Percentiles rank a stretch among this genome's conserved stretches.
phyloP scores from a whole-genome alignment of 495 filamentous ascomycete genomes.

The Friedmanniomyces endolithicus region DNA sequence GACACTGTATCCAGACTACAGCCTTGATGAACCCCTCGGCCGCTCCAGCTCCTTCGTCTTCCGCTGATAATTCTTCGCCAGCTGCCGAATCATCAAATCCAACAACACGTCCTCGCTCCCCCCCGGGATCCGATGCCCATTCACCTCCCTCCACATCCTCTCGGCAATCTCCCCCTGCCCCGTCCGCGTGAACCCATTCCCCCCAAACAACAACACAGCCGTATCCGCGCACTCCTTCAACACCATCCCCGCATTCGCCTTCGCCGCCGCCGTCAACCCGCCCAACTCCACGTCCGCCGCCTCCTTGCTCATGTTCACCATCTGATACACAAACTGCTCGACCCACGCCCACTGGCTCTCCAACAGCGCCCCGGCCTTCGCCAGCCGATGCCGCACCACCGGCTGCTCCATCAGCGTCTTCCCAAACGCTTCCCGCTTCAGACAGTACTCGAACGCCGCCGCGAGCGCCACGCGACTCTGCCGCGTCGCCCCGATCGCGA shows the following conservation, averaged over 20 bases:
- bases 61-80: slow-evolving; percentile 57
- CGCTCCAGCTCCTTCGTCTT: slow-evolving; percentile 49
- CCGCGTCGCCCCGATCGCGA: slow-evolving; percentile 50
- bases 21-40: slow-evolving; percentile 26
- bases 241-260: slow-evolving; percentile 59
- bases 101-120: slow-evolving; percentile 66
- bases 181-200: slow-evolving; percentile 55
- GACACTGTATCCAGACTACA: slow-evolving; percentile 13
- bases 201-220: slow-evolving; percentile 59
- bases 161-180: slow-evolving; percentile 63
- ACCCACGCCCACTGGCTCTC: slow-evolving; percentile 64
- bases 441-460: slow-evolving; percentile 52
- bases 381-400: slow-evolving; percentile 59
- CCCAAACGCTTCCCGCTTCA: slow-evolving; percentile 65
- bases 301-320: slow-evolving; percentile 49
- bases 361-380: slow-evolving; percentile 54
- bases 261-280: slow-evolving; percentile 55
- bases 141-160: slow-evolving; percentile 33
- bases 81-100: slow-evolving; percentile 55
- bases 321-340: slow-evolving; percentile 61
- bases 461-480: slow-evolving; percentile 51
- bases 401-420: slow-evolving; percentile 62
- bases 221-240: slow-evolving; percentile 52
- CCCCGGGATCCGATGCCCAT: slow-evolving; percentile 30
- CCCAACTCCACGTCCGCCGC: slow-evolving; percentile 54